phyloP scores from a whole-genome alignment of 2,329 filamentous ascomycete species.

The Beauveria caledonica region DNA sequence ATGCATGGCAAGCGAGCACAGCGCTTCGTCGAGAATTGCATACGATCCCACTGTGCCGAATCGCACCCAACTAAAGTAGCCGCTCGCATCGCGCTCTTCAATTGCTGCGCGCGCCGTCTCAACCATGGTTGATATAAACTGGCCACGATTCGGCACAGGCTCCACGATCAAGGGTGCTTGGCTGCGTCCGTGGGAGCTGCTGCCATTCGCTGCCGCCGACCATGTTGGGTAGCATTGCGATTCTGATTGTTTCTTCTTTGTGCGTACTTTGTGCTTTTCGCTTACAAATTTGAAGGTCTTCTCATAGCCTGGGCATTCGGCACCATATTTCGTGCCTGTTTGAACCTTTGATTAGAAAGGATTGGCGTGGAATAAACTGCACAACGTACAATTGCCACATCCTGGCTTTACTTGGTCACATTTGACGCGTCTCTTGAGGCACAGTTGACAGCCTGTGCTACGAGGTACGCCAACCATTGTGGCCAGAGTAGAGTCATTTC shows the following conservation, averaged over 20 bases:
- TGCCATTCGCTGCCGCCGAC: not conserved
- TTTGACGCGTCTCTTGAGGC: conserved; percentile 33
- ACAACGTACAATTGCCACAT: conserved; percentile 27
- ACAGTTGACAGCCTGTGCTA: conserved; percentile 27
- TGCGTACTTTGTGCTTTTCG: conserved; percentile 30
- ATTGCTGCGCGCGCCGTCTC: conserved; percentile 16
- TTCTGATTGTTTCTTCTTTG: not conserved
- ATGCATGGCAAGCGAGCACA: conserved; percentile 30
- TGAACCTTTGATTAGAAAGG: not conserved
- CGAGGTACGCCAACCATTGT: conserved; percentile 17
- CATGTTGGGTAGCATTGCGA: conserved; percentile 13
- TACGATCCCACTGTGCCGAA: conserved; percentile 26
- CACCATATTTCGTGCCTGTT: conserved; percentile 24
- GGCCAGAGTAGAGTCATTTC: not conserved
- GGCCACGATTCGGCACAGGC: conserved; percentile 19
- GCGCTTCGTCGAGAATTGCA: conserved; percentile 29
- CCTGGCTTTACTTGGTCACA: conserved; percentile 37
- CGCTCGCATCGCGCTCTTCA: conserved; percentile 15
- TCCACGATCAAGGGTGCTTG: conserved; percentile 12
- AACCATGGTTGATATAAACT: conserved; percentile 26
- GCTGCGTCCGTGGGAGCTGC: conserved; percentile 11
- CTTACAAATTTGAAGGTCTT: conserved; percentile 31
- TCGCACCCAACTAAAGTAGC: conserved; percentile 21
- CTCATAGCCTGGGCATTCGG: conserved; percentile 32
- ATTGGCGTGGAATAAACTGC: too few species aligned